Percentiles rank a stretch among this genome's conserved stretches.
Evolutionary conservation across 2,329 filamentous ascomycete genomes (phyloP).

Genomic region (Coleophoma crateriformis): DNA sequence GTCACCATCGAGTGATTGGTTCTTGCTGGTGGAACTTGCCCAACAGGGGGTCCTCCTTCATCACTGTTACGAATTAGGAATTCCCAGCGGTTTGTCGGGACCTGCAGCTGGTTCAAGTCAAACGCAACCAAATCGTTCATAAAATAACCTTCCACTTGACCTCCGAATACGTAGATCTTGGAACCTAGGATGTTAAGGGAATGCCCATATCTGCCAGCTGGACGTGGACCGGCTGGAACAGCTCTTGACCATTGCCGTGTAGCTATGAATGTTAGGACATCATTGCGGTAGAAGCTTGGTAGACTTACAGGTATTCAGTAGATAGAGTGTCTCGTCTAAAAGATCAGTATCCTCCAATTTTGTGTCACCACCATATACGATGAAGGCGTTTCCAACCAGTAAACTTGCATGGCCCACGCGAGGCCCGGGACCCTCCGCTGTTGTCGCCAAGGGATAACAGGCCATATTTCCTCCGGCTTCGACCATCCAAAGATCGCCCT

Average conservation of each 20-base stretch:
- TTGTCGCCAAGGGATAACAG: constrained; percentile 88
- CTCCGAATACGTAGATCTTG: constrained; percentile 96
- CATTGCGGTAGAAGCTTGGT: background rate
- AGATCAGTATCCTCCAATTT: constrained; percentile 92
- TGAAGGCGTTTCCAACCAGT: constrained; percentile 96
- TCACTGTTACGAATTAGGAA: constrained; percentile 76
- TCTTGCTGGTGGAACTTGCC: constrained; percentile 74
- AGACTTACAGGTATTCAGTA: constrained; percentile 90
- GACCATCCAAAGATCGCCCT: constrained; percentile 96
- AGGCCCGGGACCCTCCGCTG: constrained; percentile 88
- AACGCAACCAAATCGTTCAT: constrained; percentile 97
- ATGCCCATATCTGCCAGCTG: constrained; percentile 89
- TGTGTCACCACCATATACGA: constrained; percentile 97
- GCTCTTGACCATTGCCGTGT: constrained; percentile 98
- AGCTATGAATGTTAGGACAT: constrained; percentile 45
- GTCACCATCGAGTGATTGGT: constrained; percentile 94
- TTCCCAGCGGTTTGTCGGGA: constrained; percentile 89
- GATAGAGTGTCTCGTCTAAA: constrained; percentile 90
- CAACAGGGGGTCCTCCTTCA: constrained; percentile 50
- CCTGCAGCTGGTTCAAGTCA: constrained; percentile 90
- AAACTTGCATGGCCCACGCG: constrained; percentile 92
- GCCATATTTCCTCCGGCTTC: constrained; percentile 83
- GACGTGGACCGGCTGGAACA: constrained; percentile 77
- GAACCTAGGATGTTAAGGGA: constrained; percentile 94
- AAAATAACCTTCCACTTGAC: constrained; percentile 94